Percentiles rank a stretch among this genome's conserved stretches.
These are phyloP conservation scores for Beauveria pseudobassiana DNA, from an alignment of 2,329 filamentous ascomycete genomes.

Conservation along the genomic window DNA sequence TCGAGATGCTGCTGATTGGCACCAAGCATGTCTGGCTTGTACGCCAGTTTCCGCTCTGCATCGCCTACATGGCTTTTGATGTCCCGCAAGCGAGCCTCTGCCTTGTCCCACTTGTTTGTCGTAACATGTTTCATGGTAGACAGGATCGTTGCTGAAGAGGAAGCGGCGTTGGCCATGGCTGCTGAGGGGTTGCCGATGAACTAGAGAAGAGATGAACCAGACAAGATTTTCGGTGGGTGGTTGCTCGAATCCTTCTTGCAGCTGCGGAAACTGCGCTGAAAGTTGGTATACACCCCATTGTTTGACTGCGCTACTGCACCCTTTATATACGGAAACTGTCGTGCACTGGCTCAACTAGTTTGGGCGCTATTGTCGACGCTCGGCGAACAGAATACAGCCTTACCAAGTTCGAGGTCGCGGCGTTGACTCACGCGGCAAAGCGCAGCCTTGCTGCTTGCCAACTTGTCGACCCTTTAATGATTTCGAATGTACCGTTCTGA, in stretches of 20 bases:
- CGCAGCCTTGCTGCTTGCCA: background rate
- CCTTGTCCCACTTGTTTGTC: constrained; percentile 8
- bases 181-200: background rate
- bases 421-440: constrained; percentile 1
- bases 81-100: background rate
- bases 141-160: constrained; percentile 9
- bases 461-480: background rate
- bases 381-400: background rate
- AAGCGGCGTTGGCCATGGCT: constrained; percentile 8
- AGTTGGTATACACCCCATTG: background rate
- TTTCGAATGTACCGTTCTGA: background rate
- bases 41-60: background rate
- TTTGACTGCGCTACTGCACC: background rate
- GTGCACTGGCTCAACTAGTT: too few species aligned
- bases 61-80: background rate
- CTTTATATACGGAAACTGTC: background rate
- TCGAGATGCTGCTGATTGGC: constrained; percentile 1
- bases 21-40: background rate
- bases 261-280: background rate
- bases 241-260: background rate
- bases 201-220: too few species aligned
- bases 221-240: background rate
- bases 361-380: background rate
- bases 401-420: background rate
- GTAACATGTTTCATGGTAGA: constrained; percentile 11